Percentiles rank a stretch among this genome's conserved stretches.
phyloP scores from a whole-genome alignment of 495 filamentous ascomycete species.

The Penicillium angulare region DNA sequence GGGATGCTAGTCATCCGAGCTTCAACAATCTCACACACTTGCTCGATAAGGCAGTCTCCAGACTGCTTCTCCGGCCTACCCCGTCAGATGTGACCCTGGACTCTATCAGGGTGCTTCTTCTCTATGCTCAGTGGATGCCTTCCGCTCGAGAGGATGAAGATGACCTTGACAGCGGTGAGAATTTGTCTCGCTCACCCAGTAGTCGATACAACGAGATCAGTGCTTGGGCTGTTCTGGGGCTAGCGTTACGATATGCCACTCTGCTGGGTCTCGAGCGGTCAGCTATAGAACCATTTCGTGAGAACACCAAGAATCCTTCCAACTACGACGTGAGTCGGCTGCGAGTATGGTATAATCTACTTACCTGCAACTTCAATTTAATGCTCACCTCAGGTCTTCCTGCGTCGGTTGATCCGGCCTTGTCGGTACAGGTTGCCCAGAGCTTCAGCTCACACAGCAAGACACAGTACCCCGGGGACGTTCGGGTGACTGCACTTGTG shows the following conservation, averaged over 20 bases:
- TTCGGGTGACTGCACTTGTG: slow-evolving; percentile 13
- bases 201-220: slow-evolving; percentile 24
- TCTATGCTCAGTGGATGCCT: slow-evolving; percentile 27
- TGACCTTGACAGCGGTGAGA: background rate
- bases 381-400: slow-evolving; percentile 21
- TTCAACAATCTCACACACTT: slow-evolving; percentile 9
- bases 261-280: slow-evolving; percentile 13
- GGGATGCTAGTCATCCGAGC: too few relatives aligned
- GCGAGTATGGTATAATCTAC: slow-evolving; percentile 19
- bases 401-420: slow-evolving; percentile 8
- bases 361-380: slow-evolving; percentile 19
- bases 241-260: slow-evolving; percentile 18
- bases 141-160: slow-evolving; percentile 11
- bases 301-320: background rate
- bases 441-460: slow-evolving; percentile 6
- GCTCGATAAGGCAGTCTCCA: slow-evolving; percentile 19
- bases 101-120: slow-evolving; percentile 15
- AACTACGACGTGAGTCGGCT: slow-evolving; percentile 5
- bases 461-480: slow-evolving; percentile 9
- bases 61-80: slow-evolving; percentile 17
- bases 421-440: slow-evolving; percentile 6
- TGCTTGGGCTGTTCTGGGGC: slow-evolving; percentile 15
- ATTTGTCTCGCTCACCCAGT: background rate
- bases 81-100: slow-evolving; percentile 19
- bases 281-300: slow-evolving; percentile 7